Conservation (phyloP, 1,284 basidiomycete genomes). For the Ceratobasidium sp. region DNA sequence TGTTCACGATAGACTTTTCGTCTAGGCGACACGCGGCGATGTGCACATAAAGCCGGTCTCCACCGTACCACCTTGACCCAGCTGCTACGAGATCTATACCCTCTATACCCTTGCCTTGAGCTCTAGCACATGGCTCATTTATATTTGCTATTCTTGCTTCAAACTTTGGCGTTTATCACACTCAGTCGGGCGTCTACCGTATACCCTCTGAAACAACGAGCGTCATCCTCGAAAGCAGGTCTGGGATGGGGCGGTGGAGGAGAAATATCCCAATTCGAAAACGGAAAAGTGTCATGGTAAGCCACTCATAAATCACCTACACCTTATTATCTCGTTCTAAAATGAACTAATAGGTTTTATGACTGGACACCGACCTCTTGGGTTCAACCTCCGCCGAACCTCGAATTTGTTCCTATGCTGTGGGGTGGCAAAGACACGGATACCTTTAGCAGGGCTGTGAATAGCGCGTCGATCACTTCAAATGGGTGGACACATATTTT, state of each 20-base stretch:
- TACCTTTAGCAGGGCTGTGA: constrained; percentile 55
- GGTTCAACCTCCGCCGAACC: constrained; percentile 37
- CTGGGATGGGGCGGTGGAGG: constrained; percentile 34
- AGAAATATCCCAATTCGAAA: constrained; percentile 43
- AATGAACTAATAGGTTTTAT: constrained; percentile 37
- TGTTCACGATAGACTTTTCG: background rate
- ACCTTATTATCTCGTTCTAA: background rate
- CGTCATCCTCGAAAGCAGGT: constrained; percentile 6
- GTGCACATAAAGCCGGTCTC: background rate
- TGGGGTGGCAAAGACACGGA: constrained; percentile 57
- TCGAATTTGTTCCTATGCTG: constrained; percentile 59
- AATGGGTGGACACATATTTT: constrained; percentile 55
- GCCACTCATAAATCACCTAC: background rate
- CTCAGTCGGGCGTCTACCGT: background rate
- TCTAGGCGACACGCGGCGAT: background rate
- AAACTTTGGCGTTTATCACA: background rate
- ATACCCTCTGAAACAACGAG: background rate
- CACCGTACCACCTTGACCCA: background rate
- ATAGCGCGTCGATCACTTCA: constrained; percentile 53
- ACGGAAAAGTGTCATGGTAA: constrained; percentile 36
- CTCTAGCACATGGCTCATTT: no score
- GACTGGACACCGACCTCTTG: constrained; percentile 45
- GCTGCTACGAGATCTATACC: no score
- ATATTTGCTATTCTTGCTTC: background rate
- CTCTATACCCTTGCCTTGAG: background rate